Evolutionary conservation across 139 green algal species (phyloP), one percentile per base, ranked within the genome.

Genomic region (Microglena sp.): DNA sequence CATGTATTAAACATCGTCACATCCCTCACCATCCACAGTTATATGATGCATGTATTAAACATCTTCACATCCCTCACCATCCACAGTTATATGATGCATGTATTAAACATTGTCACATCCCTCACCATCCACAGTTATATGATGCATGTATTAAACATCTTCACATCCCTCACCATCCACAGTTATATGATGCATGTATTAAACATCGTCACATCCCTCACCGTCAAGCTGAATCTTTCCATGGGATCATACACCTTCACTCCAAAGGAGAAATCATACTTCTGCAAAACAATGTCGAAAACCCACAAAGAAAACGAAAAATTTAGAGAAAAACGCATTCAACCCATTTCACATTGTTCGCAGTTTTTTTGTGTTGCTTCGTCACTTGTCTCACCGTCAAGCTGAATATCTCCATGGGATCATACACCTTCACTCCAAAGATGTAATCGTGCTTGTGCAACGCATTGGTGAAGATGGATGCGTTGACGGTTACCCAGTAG

Each of bases 401-500:
- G 56, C 55, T 66, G 40, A 33, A 53, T 2, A 71, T 30, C 15
- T 57, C 30, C 7, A 43, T 30, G 1, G 28, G 2, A 21, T 33
- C 21, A 31, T 66, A 71, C n/a, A 65, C 55, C 43, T 71, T 35
- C 4, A 55, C 45, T 15, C 58, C 58, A 65, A 55, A 65, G n/a
- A 55, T 34, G 32, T 21, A 8, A 24, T 26, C 32, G 21, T 57
- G 6, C 15, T 27, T 43, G 64, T 70, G 64, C 22, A 33, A 33
- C 1, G 31, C 64, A 18, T 70, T 54, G 2, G 64, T 70, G 64
- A 64, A 70, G 15, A 56, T 43, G 1, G 53, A 57, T 1, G 34
- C 43, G 64, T 70, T 70, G 54, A 70, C 63, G 40, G 40, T 46
- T 11, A 46, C 40, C 40, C n/a, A n/a, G n/a, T n/a, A n/a, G n/a